Evolutionary conservation across 1,284 basidiomycete genomes (phyloP), one percentile per base, ranked within the genome.

Genomic region (Agaricales sp.): DNA sequence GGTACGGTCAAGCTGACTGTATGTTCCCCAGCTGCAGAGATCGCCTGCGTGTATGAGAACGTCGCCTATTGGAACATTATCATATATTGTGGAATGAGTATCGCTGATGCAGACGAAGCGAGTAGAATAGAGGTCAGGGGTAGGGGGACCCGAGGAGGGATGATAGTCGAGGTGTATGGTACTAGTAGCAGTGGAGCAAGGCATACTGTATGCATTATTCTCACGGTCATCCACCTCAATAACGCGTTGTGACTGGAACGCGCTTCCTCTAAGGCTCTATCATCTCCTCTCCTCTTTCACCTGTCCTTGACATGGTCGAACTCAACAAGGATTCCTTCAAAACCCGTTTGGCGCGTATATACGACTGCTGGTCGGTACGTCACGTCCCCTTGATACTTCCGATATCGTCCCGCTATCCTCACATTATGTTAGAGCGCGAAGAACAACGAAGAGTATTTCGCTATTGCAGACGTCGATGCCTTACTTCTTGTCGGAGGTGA

Each of bases 401-500:
- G 47, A 50, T 51, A 52, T 50, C 22, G 35, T n/a, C n/a, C n/a
- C n/a, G n/a, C 56, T 55, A 48, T 23, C 47, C 74, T 50, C 4
- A 35, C 19, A 37, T 51, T 56, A 47, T 35, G 26, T 23, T 21
- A 76, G 86, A 75, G 66, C 62, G 78, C 80, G 50, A 72, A 63
- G 55, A 72, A 80, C 57, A 78, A 84, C 60, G 80, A 87, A 35
- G 87, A 92, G 51, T 81, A 79, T 55, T 74, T 71, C 54, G 72
- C 81, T 6, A 70, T 88, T 62, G 75, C 78, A 4, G 78, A 80
- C 46, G 71, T 74, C 12, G 82, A 87, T 55, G 82, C 83, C 13
- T 64, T 95, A n/a, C 64, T 91, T 6, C 68, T 95, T 24, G 63
- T 87, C 23, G 82, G 89, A 23, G 92, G 92, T 20, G 90, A 94